Evolutionary conservation across 768 basidiomycete genomes (phyloP).

Genomic region (Zangia roseola): DNA sequence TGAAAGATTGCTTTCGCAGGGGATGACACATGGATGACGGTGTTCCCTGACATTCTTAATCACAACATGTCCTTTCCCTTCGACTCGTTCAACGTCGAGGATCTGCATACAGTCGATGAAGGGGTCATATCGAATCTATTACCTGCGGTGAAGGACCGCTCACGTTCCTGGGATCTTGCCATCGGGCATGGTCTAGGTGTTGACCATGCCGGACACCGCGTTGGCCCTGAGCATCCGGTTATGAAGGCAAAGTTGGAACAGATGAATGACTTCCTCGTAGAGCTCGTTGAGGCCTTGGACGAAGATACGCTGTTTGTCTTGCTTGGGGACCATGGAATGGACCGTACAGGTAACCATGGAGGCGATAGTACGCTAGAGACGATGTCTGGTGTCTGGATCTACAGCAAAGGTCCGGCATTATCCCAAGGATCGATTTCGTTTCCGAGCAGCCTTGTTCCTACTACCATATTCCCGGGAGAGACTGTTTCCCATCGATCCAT

Average conservation of each 20-base stretch:
- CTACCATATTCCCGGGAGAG: slow-evolving; percentile 59
- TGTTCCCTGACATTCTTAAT: slow-evolving; percentile 78
- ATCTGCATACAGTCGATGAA: slow-evolving; percentile 91
- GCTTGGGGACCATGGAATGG: slow-evolving; percentile 98
- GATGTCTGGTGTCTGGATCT: slow-evolving; percentile 86
- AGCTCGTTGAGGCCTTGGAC: slow-evolving; percentile 73
- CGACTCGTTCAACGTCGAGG: slow-evolving; percentile 98
- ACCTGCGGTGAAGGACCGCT: slow-evolving; percentile 60
- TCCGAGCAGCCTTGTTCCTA: slow-evolving; percentile 53
- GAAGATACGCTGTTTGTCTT: slow-evolving; percentile 90
- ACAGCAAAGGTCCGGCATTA: slow-evolving; percentile 70
- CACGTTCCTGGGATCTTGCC: slow-evolving; percentile 75
- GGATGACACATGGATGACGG: slow-evolving; percentile 93
- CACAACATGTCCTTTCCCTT: slow-evolving; percentile 77
- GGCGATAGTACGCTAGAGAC: slow-evolving; percentile 88
- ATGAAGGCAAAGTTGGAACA: slow-evolving; percentile 86
- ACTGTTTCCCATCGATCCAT: slow-evolving; percentile 56
- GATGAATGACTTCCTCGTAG: slow-evolving; percentile 77
- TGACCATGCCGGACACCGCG: slow-evolving; percentile 93
- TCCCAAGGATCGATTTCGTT: slow-evolving; percentile 34
- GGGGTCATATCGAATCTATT: slow-evolving; percentile 86
- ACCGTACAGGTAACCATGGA: slow-evolving; percentile 90
- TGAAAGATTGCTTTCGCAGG: slow-evolving; percentile 85
- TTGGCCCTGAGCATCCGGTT: slow-evolving; percentile 83
- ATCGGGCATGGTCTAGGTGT: slow-evolving; percentile 95